phyloP scores from a whole-genome alignment of 2,329 filamentous ascomycete genomes.

The Neoarthrinium moseri region DNA sequence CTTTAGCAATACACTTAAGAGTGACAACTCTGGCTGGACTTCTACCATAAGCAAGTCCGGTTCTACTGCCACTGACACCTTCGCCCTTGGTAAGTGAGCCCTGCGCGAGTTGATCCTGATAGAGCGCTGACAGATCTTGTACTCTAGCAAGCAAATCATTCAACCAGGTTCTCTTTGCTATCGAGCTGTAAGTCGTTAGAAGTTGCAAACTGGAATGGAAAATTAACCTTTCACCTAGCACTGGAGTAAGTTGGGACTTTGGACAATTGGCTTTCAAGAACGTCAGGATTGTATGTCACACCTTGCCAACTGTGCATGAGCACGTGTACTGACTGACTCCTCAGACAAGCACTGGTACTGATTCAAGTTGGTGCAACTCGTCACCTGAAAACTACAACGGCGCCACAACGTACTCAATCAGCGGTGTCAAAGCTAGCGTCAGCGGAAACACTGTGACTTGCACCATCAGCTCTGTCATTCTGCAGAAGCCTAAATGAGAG shows the following conservation, averaged over 20 bases:
- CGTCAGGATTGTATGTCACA: conserved; percentile 44
- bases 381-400: conserved; percentile 36
- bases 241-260: conserved; percentile 37
- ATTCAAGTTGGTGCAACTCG: conserved; percentile 31
- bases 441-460: conserved; percentile 41
- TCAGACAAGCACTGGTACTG: conserved; percentile 25
- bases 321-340: conserved; percentile 8
- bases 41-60: conserved; percentile 30
- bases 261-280: conserved; percentile 37
- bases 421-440: conserved; percentile 29
- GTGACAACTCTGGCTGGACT: conserved; percentile 28
- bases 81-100: conserved; percentile 28
- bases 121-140: conserved; percentile 1
- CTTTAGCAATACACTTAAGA: conserved; percentile 27
- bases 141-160: conserved; percentile 32
- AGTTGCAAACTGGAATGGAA: too few species aligned
- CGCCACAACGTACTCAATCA: conserved; percentile 33
- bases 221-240: conserved; percentile 16
- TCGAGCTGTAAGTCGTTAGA: conserved; percentile 35
- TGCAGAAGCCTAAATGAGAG: conserved; percentile 28
- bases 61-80: conserved; percentile 28
- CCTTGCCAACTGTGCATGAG: not conserved
- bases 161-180: conserved; percentile 39
- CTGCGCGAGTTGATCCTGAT: not conserved
- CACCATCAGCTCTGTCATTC: conserved; percentile 42